Base-by-base conservation (phyloP, 306 rosid species). In the Cyamopsis tetragonoloba region DNA sequence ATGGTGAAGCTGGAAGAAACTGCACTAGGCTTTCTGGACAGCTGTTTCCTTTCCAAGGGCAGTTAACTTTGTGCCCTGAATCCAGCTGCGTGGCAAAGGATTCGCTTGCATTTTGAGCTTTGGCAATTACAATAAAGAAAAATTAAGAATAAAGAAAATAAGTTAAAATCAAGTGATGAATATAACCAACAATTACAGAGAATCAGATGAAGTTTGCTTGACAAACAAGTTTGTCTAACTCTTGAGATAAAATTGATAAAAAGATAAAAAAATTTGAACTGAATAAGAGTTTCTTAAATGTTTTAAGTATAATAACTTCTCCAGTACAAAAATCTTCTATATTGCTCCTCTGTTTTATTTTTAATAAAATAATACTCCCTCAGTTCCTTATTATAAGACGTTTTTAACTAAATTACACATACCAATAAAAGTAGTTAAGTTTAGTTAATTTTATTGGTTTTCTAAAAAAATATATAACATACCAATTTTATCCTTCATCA, bases 21-120 rank as follows among this genome's bases (percentile, higher is more conserved):
- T 95, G 99, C 89, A 91, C 99, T 79, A 95, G 82, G 80, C 99
- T 90, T 77, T 88, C 99, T 22, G 97, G 97, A 73, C 99, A 95
- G 78, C 86, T 86, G 76, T 91, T 95, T 71, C 96, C 99, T 84
- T 83, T 85, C 99, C 99, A 95, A 59, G 96, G 85, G 75, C 99
- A 95, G 63, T 75, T 79, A 58, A 60, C 95, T 68, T 77, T 88
- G 62, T 95, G 99, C 46, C 86, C 96, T 0, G 74, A 82, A 82
- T 88, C 96, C 86, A 95, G 92, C 81, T 88, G 86, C 82, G 85
- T 84, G 23, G 88, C 84, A 86, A 95, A 88, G 83, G 84, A 91
- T 63, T 86, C 87, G 43, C 84, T 72, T 30, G 95, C 95, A 72
- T 70, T 77, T 88, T 91, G 93, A 81, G 79, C 97, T 95, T 77